Base-by-base conservation (phyloP, 768 basidiomycete species). In the Tremella yokohamensis region DNA sequence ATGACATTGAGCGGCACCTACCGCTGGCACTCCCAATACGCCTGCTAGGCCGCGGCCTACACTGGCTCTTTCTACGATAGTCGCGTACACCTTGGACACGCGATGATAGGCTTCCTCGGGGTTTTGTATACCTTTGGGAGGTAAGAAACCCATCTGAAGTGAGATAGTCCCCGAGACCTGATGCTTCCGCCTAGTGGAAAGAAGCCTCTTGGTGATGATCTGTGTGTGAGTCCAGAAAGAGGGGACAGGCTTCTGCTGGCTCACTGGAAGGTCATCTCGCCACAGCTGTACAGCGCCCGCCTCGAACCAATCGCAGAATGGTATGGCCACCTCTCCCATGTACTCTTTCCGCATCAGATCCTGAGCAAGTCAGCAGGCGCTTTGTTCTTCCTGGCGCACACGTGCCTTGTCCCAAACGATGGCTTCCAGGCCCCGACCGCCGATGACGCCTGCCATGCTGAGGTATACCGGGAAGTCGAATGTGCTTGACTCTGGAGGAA, bases 401-500 rank as follows among this genome's bases (percentile, higher is more conserved):
- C 72, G 50, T 29, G 69, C 93, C 79, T 87, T 91, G 77, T 93
- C 92, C 93, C 94, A 99, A 0, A 92, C 81, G 12, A 96, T 85
- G 34, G 90, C 79, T 76, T 97, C 92, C 42, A 97, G 29, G 2
- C 77, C 75, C 25, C 74, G 51, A 6, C 72, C 72, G 15, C 71
- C 68, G 22, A 76, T 61, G 12, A 70, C 57, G 1, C 70, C 72
- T 0, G 86, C 85, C 24, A 87, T 81, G 15, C 85, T 87, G 16
- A 87, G 80, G 65, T 87, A 89, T 16, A 96, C 81, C 0, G 90
- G 88, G 65, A 93, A 90, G 58, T 94, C 89, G 73, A 92, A 97
- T 0, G 90, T 92, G 11, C 89, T 85, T 65, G 87, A 84, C 60
- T 84, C 84, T 11, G 85, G 61, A 0, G 79, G 63, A 62, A 83